phyloP scores from a whole-genome alignment of 1,139 yeast genomes.

The Saccharomycopsis hybrid region DNA sequence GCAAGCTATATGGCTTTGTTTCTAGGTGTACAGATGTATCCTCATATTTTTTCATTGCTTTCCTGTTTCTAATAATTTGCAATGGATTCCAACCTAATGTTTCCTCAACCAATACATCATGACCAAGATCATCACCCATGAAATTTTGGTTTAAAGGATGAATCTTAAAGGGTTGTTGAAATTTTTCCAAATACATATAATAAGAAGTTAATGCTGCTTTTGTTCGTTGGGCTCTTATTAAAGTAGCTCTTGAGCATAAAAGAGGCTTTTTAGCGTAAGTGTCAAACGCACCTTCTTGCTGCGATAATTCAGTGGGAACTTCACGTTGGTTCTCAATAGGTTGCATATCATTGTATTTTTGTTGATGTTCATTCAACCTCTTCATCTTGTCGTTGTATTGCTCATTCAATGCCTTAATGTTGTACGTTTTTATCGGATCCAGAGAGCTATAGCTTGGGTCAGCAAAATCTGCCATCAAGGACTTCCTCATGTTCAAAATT shows the following conservation, averaged over 20 bases:
- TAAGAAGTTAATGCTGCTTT: constrained; percentile 11
- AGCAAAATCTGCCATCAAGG: constrained; percentile 18
- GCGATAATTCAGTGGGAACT: too few species aligned
- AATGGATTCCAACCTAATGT: constrained; percentile 18
- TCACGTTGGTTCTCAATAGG: too few species aligned
- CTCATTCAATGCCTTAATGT: constrained; percentile 8
- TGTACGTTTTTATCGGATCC: constrained; percentile 15
- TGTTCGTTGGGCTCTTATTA: constrained; percentile 15
- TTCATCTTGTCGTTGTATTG: neutral
- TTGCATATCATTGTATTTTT: too few species aligned
- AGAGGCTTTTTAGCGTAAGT: neutral
- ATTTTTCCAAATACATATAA: constrained; percentile 15
- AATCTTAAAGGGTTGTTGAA: neutral
- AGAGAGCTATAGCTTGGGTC: constrained; percentile 14
- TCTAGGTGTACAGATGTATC: neutral
- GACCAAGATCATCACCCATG: neutral
- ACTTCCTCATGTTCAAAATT: constrained; percentile 11
- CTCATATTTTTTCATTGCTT: constrained; percentile 1
- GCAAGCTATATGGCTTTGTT: neutral
- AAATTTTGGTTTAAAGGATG: neutral
- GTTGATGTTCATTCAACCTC: too few species aligned
- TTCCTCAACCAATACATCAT: neutral
- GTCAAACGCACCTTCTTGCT: too few species aligned
- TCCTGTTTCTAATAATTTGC: constrained; percentile 16
- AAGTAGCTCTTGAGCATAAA: constrained; percentile 13